These are phyloP conservation scores for Lasiosphaeris hirsuta DNA, from an alignment of 495 filamentous ascomycete species.

Conservation along the genomic window DNA sequence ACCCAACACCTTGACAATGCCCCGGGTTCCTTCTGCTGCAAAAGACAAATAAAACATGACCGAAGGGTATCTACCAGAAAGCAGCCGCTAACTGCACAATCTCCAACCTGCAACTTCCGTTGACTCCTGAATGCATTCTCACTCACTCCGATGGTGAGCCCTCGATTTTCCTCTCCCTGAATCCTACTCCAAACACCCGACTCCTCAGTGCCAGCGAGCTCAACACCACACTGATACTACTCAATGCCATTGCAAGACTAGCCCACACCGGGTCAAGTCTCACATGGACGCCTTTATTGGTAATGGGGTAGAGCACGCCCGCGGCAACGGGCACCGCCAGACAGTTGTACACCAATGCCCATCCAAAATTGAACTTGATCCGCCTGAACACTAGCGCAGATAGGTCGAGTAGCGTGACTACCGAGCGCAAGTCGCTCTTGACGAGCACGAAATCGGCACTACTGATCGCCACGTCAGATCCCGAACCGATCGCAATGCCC, in stretches of 20 bases:
- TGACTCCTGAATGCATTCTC: not conserved
- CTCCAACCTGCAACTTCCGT: not conserved
- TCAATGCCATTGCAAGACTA: slow-evolving; percentile 80
- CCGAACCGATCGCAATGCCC: slow-evolving; percentile 78
- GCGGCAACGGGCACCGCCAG: slow-evolving; percentile 79
- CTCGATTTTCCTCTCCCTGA: slow-evolving; percentile 33
- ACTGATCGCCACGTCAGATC: slow-evolving; percentile 79
- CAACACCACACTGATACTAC: slow-evolving; percentile 74
- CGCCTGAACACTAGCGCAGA: slow-evolving; percentile 68
- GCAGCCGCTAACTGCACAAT: not conserved
- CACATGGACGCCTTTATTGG: slow-evolving; percentile 48
- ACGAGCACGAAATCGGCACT: slow-evolving; percentile 84
- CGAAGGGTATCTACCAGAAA: not conserved
- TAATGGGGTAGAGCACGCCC: slow-evolving; percentile 72
- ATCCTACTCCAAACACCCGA: slow-evolving; percentile 46
- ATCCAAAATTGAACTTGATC: slow-evolving; percentile 82
- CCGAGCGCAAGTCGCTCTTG: slow-evolving; percentile 61
- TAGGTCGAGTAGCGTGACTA: slow-evolving; percentile 71
- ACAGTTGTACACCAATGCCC: slow-evolving; percentile 85
- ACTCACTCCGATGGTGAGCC: not conserved
- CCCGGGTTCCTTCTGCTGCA: too few relatives aligned
- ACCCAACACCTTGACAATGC: not conserved
- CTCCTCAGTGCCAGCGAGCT: slow-evolving; percentile 67
- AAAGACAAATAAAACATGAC: not conserved
- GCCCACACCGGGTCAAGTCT: slow-evolving; percentile 81